Evolutionary conservation across 257 asterid species (phyloP).

Genomic region (Penstemon davidsonii): DNA sequence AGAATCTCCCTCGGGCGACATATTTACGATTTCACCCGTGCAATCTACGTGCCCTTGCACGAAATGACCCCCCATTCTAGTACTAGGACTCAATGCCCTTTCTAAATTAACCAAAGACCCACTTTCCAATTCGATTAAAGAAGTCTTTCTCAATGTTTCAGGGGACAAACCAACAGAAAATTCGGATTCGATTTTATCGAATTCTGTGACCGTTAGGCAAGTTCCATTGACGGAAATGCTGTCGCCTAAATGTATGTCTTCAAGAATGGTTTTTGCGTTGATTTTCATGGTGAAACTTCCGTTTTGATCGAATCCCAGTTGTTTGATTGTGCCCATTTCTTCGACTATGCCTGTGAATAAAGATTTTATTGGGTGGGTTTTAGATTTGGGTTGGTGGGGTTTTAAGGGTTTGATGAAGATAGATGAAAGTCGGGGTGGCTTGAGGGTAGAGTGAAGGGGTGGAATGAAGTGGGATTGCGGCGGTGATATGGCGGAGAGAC

Average conservation of each 20-base stretch:
- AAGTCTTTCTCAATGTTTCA: conserved; percentile 75
- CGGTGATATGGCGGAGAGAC: not conserved
- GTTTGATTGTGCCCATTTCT: conserved; percentile 71
- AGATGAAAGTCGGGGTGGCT: conserved; percentile 41
- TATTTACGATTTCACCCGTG: conserved; percentile 66
- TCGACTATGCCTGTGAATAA: conserved; percentile 92
- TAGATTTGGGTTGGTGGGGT: conserved; percentile 30
- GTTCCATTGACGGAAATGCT: conserved; percentile 92
- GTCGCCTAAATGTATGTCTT: conserved; percentile 77
- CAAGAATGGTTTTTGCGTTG: conserved; percentile 55
- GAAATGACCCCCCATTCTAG: conserved; percentile 93
- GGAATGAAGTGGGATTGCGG: conserved; percentile 23
- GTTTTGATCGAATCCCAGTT: conserved; percentile 52
- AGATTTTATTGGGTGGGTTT: conserved; percentile 41
- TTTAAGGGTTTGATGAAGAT: conserved; percentile 40
- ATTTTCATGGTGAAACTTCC: conserved; percentile 71
- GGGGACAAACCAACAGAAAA: conserved; percentile 79
- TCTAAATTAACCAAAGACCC: conserved; percentile 80
- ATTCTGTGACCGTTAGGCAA: conserved; percentile 74
- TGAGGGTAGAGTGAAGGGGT: conserved; percentile 28
- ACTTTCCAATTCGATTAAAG: conserved; percentile 51
- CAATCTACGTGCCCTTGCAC: conserved; percentile 96
- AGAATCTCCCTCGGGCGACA: conserved; percentile 67
- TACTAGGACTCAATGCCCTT: conserved; percentile 74
- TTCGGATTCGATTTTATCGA: conserved; percentile 41